Base-by-base conservation (phyloP, 1,139 yeast species). In the Arxiozyma bovina region DNA sequence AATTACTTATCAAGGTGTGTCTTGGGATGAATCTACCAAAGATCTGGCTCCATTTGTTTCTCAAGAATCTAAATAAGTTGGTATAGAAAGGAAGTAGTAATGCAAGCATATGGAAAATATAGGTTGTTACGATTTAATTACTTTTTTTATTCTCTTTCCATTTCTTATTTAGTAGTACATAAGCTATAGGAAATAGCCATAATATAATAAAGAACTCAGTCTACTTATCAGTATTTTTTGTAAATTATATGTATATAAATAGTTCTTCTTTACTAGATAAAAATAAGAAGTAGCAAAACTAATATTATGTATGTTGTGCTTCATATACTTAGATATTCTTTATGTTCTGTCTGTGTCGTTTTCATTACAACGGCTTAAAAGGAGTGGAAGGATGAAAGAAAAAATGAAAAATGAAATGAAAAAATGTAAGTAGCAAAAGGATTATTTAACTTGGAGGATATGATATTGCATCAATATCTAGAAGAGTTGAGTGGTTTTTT, bases 21-120 rank as follows among this genome's bases (percentile, higher is more conserved):
- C 86, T 20, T 93, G 99, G 99, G 80, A 77, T 51, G 87, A 88
- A 68, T 96, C 95, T 65, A 90, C 97, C 57, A 74, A 82, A 62
- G 70, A 75, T 55, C 77, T 87, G 63, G 73, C 79, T 50, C 82
- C 83, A 50, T 87, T 87, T 65, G 89, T 81, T 62, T 64, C 81
- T 48, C 82, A 77, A 68, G 63, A 51, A 25, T 42, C 53, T 45
- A 51, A 51, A 48, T 51, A 51, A 30, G 30, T 15, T 1, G 27
- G 4, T 15, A 3, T 34, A 15, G 6, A 34, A 34, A 34, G n/a
- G n/a, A 34, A 34, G 12, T 34, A 15, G n/a, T 34, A n/a, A 34
- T 12, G 8, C 3, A 15, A 34, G 7, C 4, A 34, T 34, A 6
- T 4, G 22, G 9, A 45, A 20, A 45, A 20, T 7, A 18, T 20